A percentile compares a stretch with the other conserved stretches of the same genome.
Evolutionary conservation across 257 asterid genomes (phyloP).

Genomic region (Verbascum thapsus): DNA sequence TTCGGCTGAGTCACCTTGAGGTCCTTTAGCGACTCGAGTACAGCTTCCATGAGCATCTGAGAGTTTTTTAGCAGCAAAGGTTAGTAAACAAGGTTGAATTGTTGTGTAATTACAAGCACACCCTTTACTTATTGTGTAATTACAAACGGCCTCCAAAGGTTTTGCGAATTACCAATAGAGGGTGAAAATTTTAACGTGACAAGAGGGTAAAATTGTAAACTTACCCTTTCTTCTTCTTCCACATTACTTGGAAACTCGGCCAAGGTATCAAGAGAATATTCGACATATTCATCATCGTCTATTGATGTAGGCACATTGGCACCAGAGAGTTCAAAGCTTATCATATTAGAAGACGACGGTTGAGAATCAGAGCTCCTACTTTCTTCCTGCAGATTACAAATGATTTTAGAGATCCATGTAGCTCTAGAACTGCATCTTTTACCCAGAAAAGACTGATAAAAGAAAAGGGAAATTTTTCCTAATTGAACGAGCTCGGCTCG

Average conservation of each 20-base stretch:
- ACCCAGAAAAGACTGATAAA: background rate
- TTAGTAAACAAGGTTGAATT: background rate
- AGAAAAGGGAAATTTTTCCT: too few relatives aligned
- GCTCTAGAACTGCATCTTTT: background rate
- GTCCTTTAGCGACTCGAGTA: slow-evolving; percentile 77
- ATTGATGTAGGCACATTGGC: slow-evolving; percentile 54
- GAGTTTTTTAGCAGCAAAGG: slow-evolving; percentile 6
- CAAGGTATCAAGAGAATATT: slow-evolving; percentile 66
- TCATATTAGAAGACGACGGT: slow-evolving; percentile 76
- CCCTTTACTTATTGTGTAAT: too few relatives aligned
- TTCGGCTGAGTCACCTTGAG: slow-evolving; percentile 37
- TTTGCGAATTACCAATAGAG: too few relatives aligned
- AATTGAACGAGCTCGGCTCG: too few relatives aligned
- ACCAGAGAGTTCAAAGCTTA: slow-evolving; percentile 70
- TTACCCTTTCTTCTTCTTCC: slow-evolving; percentile 92
- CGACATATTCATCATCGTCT: slow-evolving; percentile 82
- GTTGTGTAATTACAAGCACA: too few relatives aligned
- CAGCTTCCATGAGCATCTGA: slow-evolving; percentile 86
- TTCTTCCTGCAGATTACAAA: slow-evolving; percentile 54
- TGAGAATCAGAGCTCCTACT: slow-evolving; percentile 48
- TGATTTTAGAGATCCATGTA: background rate
- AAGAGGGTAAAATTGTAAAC: too few relatives aligned
- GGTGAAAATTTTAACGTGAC: background rate
- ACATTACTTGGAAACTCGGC: slow-evolving; percentile 76
- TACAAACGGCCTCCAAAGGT: too few relatives aligned